phyloP scores from a whole-genome alignment of 768 basidiomycete species.

The Hypholoma sublateritium region DNA sequence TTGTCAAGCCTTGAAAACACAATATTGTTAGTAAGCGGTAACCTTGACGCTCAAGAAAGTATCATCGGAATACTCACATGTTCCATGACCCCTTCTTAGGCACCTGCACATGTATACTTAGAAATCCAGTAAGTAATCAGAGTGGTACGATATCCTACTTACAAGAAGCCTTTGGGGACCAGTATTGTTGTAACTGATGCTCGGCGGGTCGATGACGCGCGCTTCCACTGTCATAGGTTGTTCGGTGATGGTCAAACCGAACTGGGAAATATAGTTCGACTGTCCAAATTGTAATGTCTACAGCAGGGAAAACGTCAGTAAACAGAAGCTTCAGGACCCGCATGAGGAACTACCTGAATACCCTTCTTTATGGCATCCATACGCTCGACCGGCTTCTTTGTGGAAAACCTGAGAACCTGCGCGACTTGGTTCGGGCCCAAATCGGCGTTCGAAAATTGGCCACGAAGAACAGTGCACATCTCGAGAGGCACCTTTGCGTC shows the following conservation, averaged over 20 bases:
- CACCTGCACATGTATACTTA: conserved; percentile 29
- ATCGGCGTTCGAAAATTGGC: neutral
- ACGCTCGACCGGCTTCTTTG: conserved; percentile 52
- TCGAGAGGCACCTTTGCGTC: conserved; percentile 71
- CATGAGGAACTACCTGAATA: neutral
- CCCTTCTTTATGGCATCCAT: neutral
- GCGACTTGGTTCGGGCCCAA: conserved; percentile 36
- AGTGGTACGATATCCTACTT: conserved; percentile 17
- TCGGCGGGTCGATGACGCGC: conserved; percentile 61
- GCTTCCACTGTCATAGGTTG: conserved; percentile 55
- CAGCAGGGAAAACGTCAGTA: neutral
- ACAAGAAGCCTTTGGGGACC: conserved; percentile 56
- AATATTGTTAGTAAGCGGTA: too few species aligned
- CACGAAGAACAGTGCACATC: conserved; percentile 35
- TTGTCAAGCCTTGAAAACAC: conserved; percentile 53
- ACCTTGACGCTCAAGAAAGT: too few species aligned
- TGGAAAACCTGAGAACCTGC: conserved; percentile 64
- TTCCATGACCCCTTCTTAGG: conserved; percentile 78
- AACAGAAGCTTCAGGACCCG: neutral
- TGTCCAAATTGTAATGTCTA: conserved; percentile 65
- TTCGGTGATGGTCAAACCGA: conserved; percentile 58
- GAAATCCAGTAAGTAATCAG: neutral
- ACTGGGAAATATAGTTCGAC: conserved; percentile 69
- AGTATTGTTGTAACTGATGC: conserved; percentile 58
- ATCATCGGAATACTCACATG: conserved; percentile 44